These are phyloP conservation scores for Bruguiera sexangula DNA, from an alignment of 345 rosid species.

Conservation along the genomic window DNA sequence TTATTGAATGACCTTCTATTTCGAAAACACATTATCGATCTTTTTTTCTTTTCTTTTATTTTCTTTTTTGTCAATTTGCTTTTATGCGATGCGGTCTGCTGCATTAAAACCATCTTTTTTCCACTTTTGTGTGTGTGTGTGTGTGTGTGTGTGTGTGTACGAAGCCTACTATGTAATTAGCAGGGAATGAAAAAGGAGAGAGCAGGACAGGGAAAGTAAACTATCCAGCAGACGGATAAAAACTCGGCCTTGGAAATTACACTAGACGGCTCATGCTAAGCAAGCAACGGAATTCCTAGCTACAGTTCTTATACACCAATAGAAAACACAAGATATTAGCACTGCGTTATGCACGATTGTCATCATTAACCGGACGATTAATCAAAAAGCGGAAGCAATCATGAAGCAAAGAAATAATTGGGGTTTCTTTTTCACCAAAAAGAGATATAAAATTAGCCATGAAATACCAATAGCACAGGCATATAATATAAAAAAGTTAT, in stretches of 20 bases:
- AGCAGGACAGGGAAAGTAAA: no score
- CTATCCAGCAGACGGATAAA: no score
- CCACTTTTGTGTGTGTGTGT: no score
- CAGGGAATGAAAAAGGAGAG: no score
- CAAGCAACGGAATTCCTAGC: not conserved
- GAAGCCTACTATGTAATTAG: not conserved
- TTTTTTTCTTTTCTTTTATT: no score
- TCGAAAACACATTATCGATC: no score
- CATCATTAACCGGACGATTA: slow-evolving; percentile 29
- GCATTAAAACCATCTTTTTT: no score
- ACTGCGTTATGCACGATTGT: slow-evolving; percentile 7
- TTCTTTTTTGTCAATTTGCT: not conserved
- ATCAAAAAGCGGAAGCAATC: slow-evolving; percentile 21
- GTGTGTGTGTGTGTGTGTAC: no score
- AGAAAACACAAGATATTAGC: not conserved
- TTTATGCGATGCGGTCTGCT: no score
- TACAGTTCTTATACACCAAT: not conserved
- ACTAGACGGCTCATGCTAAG: not conserved
- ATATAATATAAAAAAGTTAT: not conserved
- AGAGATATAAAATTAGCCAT: not conserved
- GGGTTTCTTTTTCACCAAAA: not conserved
- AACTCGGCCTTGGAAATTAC: not conserved
- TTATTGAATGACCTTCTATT: no score
- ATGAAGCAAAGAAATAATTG: slow-evolving; percentile 7
- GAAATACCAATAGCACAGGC: not conserved